A percentile compares a stretch with the other conserved stretches of the same genome.
These are phyloP conservation scores for Coniosporium apollinis DNA, from an alignment of 495 filamentous ascomycete species.

Conservation along the genomic window DNA sequence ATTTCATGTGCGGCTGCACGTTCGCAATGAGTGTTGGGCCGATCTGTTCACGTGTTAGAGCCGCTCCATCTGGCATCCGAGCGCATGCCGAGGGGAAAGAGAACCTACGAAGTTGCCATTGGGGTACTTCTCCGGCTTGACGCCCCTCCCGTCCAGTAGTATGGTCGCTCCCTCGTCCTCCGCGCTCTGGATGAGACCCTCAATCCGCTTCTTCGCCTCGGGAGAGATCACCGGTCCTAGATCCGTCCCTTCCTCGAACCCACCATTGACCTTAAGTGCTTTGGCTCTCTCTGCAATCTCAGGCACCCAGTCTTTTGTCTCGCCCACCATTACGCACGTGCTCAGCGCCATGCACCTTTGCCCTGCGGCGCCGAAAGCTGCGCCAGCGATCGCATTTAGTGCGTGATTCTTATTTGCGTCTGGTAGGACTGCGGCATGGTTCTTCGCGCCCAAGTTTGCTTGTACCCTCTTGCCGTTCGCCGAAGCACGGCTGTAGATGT, in stretches of 20 bases:
- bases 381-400: slow-evolving; percentile 83
- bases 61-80: not conserved
- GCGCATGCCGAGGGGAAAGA: not conserved
- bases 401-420: slow-evolving; percentile 98
- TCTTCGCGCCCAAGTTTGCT: slow-evolving; percentile 96
- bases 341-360: slow-evolving; percentile 97
- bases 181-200: slow-evolving; percentile 70
- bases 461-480: slow-evolving; percentile 91
- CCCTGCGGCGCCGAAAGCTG: slow-evolving; percentile 91
- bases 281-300: slow-evolving; percentile 89
- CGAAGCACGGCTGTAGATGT: slow-evolving; percentile 81
- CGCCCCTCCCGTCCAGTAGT: slow-evolving; percentile 80
- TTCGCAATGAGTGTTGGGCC: slow-evolving; percentile 89
- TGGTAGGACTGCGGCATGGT: slow-evolving; percentile 87
- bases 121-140: slow-evolving; percentile 80
- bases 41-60: slow-evolving; percentile 28
- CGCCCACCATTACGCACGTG: slow-evolving; percentile 83
- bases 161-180: slow-evolving; percentile 91
- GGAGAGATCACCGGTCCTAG: slow-evolving; percentile 92
- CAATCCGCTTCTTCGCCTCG: slow-evolving; percentile 82
- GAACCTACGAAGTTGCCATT: slow-evolving; percentile 78
- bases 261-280: slow-evolving; percentile 75
- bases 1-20: slow-evolving; percentile 80
- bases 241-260: slow-evolving; percentile 88
- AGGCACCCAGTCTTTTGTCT: slow-evolving; percentile 81